Evolutionary conservation across 164 flowering plant genomes (phyloP), one percentile per base, ranked within the genome.

Genomic region (Tetracentron sinense): DNA sequence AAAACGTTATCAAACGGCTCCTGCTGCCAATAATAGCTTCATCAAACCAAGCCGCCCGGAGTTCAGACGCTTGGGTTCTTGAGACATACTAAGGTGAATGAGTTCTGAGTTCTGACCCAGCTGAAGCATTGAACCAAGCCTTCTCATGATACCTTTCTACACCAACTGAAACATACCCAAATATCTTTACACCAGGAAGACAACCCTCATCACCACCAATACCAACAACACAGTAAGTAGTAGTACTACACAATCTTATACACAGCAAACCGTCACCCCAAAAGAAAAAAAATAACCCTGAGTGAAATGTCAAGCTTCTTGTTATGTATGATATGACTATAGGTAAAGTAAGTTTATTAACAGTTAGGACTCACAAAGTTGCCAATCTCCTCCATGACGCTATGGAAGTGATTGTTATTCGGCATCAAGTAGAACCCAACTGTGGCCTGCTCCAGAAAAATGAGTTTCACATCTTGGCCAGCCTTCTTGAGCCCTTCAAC

Each of bases 391-490:
- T 83, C 87, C 94, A 87, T 87, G 30, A 90, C 83, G 3, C 69
- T 70, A 55, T 84, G 76, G 79, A 83, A 90, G 71, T 90, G 83
- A 27, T 81, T 71, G 58, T 83, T 90, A 62, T 90, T 90, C 1
- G 94, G 96, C 63, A 90, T 69, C 67, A 90, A 80, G 77, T 90
- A 90, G 77, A 90, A 90, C 22, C 96, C 96, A 10, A 90, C 72
- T 2, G 96, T 90, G 54, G 93, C 96, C 68, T 83, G 77, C 63
- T 90, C 85, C 68, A 85, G 76, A 67, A 75, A 85, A 2, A 85
- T 65, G 68, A 84, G 87, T 52, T 87, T 87, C 64, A 87, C 90
- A 26, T 87, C 74, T 31, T 80, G 83, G 16, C 86, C 85, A n/a
- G 83, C 84, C 68, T 75, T 72, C 76, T 73, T 71, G 15, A 90